Conservation (phyloP, 495 filamentous ascomycete genomes). For the Aspergillus mulundensis region DNA sequence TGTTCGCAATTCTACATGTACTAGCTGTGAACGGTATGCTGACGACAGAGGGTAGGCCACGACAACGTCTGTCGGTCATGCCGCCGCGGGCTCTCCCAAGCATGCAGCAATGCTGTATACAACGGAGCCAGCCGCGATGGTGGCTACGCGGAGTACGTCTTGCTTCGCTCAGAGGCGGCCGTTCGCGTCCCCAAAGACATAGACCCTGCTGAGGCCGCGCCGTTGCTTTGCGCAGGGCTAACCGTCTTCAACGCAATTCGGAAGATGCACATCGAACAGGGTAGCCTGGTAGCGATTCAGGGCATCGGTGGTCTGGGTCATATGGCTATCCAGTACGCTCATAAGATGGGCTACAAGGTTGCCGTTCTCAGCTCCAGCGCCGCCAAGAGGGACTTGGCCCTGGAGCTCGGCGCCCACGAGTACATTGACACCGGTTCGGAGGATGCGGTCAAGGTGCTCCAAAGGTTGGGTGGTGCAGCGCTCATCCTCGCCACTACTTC, state of each 20-base stretch:
- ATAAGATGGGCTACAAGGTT: not conserved
- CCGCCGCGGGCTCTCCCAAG: not conserved
- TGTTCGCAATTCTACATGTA: no score
- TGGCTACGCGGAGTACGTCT: not conserved
- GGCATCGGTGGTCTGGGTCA: not conserved
- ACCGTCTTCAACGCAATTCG: not conserved
- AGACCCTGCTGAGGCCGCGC: no score
- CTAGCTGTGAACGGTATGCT: no score
- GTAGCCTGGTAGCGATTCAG: not conserved
- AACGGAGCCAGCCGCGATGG: not conserved
- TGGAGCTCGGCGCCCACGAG: not conserved
- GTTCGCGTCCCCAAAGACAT: not conserved
- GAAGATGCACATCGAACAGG: not conserved
- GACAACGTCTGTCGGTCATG: not conserved
- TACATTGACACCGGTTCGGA: not conserved
- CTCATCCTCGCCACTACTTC: no score
- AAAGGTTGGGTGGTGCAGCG: no score
- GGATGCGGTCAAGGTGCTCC: no score
- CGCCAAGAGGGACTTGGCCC: not conserved
- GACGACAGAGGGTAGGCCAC: no score
- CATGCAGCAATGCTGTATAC: not conserved
- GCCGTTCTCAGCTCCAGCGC: not conserved
- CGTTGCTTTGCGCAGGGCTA: not conserved
- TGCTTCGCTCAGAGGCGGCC: not conserved
- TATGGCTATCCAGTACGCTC: not conserved